Percentiles rank a stretch among this genome's conserved stretches.
Conservation (phyloP, 352 stramenopile species). For the Pythium folliculosum region DNA sequence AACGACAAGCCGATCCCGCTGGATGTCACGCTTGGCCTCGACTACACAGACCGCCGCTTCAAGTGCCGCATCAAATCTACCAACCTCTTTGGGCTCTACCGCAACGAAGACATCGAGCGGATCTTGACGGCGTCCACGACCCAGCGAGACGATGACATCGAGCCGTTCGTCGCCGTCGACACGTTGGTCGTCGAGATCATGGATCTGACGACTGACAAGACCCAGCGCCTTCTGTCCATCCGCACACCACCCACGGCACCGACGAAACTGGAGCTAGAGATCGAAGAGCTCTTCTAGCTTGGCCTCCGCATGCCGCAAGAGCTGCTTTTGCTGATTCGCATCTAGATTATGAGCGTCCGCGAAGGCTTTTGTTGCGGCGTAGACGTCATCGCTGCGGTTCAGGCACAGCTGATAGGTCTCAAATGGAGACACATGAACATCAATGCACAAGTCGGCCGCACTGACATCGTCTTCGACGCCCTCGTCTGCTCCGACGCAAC, state of each 20-base stretch:
- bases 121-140: slow-evolving; percentile 32
- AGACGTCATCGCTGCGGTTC: slow-evolving; percentile 34
- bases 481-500: background rate
- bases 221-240: slow-evolving; percentile 54
- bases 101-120: slow-evolving; percentile 58
- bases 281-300: slow-evolving; percentile 71
- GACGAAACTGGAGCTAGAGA: slow-evolving; percentile 56
- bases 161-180: slow-evolving; percentile 61
- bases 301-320: slow-evolving; percentile 31
- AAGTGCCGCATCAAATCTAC: slow-evolving; percentile 74
- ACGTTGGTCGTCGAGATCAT: slow-evolving; percentile 72
- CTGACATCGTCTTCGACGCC: background rate
- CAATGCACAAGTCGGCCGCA: slow-evolving; percentile 24
- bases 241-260: slow-evolving; percentile 33
- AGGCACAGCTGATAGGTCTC: slow-evolving; percentile 45
- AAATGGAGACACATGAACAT: slow-evolving; percentile 38
- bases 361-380: slow-evolving; percentile 33
- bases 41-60: slow-evolving; percentile 55
- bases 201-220: slow-evolving; percentile 64
- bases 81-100: slow-evolving; percentile 67
- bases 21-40: slow-evolving; percentile 60
- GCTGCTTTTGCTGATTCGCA: slow-evolving; percentile 30
- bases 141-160: slow-evolving; percentile 26
- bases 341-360: slow-evolving; percentile 32
- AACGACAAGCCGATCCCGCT: slow-evolving; percentile 43